phyloP scores from a whole-genome alignment of 805 yeast species.

The Yarrowia sp. region DNA sequence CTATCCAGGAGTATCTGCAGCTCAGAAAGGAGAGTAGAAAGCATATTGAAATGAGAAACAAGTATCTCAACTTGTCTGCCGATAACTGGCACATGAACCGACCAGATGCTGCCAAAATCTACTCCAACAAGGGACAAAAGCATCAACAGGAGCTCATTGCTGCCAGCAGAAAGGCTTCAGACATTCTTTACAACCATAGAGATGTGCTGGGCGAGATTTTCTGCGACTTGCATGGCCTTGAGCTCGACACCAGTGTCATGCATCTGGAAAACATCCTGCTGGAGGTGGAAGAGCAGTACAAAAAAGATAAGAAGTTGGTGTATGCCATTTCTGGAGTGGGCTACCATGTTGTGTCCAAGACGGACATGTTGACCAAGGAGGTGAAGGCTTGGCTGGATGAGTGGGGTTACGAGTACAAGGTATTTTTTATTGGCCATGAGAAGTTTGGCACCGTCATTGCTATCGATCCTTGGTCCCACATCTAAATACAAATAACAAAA shows the following conservation, averaged over 20 bases:
- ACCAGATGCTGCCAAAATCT: slow-evolving; percentile 36
- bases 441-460: slow-evolving; percentile 44
- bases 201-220: slow-evolving; percentile 35
- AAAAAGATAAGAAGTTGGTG: slow-evolving; percentile 33
- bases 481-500: slow-evolving; percentile 27
- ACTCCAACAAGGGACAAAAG: slow-evolving; percentile 39
- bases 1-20: slow-evolving; percentile 34
- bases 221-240: slow-evolving; percentile 41
- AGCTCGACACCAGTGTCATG: slow-evolving; percentile 39
- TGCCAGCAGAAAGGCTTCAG: slow-evolving; percentile 34
- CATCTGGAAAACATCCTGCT: slow-evolving; percentile 34
- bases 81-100: slow-evolving; percentile 38
- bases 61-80: slow-evolving; percentile 39
- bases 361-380: slow-evolving; percentile 38
- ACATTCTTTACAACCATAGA: slow-evolving; percentile 35
- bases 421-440: slow-evolving; percentile 38
- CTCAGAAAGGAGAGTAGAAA: slow-evolving; percentile 34
- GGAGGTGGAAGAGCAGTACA: slow-evolving; percentile 32
- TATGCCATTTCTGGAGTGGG: slow-evolving; percentile 41
- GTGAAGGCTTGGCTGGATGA: slow-evolving; percentile 40
- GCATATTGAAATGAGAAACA: slow-evolving; percentile 38
- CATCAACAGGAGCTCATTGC: slow-evolving; percentile 36
- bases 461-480: slow-evolving; percentile 43
- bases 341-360: slow-evolving; percentile 36
- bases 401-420: slow-evolving; percentile 43